Conservation (phyloP, 495 filamentous ascomycete species). For the Neurospora tetrasperma region DNA sequence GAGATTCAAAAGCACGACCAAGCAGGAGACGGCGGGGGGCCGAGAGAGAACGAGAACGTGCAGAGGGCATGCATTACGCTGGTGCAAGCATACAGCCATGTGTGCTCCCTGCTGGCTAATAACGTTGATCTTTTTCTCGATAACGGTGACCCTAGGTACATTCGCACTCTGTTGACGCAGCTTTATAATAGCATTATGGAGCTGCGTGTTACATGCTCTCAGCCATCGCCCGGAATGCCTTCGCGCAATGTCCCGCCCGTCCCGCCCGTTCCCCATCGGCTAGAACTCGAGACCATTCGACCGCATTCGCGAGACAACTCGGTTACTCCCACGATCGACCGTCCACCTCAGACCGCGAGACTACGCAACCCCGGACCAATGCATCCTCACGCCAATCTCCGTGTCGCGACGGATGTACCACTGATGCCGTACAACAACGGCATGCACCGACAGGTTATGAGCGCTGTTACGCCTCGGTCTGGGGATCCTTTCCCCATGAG, state of each 20-base stretch:
- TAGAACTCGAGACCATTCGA: conserved; percentile 31
- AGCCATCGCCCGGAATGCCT: conserved; percentile 8
- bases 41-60: conserved; percentile 54
- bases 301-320: conserved; percentile 41
- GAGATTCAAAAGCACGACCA: conserved; percentile 57
- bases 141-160: conserved; percentile 66
- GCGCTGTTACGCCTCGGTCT: conserved; percentile 60
- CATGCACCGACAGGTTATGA: conserved; percentile 36
- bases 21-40: conserved; percentile 39
- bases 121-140: conserved; percentile 61
- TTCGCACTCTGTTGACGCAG: conserved; percentile 69
- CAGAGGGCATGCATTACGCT: conserved; percentile 56
- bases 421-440: conserved; percentile 31
- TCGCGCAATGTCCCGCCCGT: conserved; percentile 5
- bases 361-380: conserved; percentile 35
- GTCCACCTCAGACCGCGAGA: conserved; percentile 37
- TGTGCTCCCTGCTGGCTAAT: conserved; percentile 57
- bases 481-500: conserved; percentile 65
- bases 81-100: conserved; percentile 64
- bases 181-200: conserved; percentile 76
- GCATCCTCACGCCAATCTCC: conserved; percentile 42
- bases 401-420: conserved; percentile 40
- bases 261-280: conserved; percentile 14
- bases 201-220: conserved; percentile 41
- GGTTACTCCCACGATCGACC: conserved; percentile 52